Evolutionary conservation across 805 yeast species (phyloP).

Genomic region (Candida methanosorbosa): DNA sequence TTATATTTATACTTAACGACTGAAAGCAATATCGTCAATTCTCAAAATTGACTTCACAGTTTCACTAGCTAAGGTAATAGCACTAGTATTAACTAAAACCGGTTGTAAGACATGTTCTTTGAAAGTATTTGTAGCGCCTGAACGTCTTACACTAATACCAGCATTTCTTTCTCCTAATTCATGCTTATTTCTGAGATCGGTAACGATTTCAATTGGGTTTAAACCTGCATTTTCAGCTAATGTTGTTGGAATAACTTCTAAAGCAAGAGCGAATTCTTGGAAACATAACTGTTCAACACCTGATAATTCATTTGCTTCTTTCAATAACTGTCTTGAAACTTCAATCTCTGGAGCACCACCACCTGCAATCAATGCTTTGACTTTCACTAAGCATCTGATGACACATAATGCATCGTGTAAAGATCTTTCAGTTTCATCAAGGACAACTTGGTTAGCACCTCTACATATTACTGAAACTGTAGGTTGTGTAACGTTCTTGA

Average conservation of each 20-base stretch:
- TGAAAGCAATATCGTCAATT: slow-evolving; percentile 93
- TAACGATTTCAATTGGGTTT: slow-evolving; percentile 83
- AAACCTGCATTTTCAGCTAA: slow-evolving; percentile 93
- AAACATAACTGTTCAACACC: slow-evolving; percentile 90
- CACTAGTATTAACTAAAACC: slow-evolving; percentile 87
- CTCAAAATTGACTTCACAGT: slow-evolving; percentile 92
- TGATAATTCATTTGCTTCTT: slow-evolving; percentile 61
- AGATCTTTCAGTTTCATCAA: slow-evolving; percentile 96
- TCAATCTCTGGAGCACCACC: slow-evolving; percentile 99
- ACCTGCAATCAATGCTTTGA: slow-evolving; percentile 89
- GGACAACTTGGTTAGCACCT: slow-evolving; percentile 85
- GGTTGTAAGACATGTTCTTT: slow-evolving; percentile 97
- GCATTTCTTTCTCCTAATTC: slow-evolving; percentile 86
- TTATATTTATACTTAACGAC: slow-evolving; percentile 40
- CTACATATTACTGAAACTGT: slow-evolving; percentile 89
- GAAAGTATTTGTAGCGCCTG: slow-evolving; percentile 84
- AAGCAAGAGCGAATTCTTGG: slow-evolving; percentile 85
- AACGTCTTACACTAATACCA: slow-evolving; percentile 92
- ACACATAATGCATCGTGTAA: slow-evolving; percentile 97
- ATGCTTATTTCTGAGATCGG: slow-evolving; percentile 86
- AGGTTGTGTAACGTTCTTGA: slow-evolving; percentile 45
- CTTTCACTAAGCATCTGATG: slow-evolving; percentile 77
- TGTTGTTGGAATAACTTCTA: slow-evolving; percentile 89
- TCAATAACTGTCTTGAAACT: slow-evolving; percentile 63
- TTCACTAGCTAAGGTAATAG: slow-evolving; percentile 91